A percentile compares a stretch with the other conserved stretches of the same genome.
These are phyloP conservation scores for Phanerochaete carnosa DNA, from an alignment of 768 basidiomycete species.

Conservation along the genomic window DNA sequence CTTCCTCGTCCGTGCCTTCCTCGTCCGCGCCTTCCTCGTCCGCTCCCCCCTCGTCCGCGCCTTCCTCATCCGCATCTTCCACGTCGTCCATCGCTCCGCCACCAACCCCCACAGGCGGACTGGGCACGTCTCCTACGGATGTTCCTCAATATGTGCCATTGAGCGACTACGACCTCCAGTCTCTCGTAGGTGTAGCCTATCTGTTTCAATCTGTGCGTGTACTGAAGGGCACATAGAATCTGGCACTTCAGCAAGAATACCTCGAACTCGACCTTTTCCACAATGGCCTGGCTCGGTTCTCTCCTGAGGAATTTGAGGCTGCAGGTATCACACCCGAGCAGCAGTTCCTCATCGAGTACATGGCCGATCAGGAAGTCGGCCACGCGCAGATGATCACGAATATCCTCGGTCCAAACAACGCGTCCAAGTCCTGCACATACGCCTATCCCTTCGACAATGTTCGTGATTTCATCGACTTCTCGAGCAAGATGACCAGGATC, in stretches of 20 bases:
- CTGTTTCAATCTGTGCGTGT: background rate
- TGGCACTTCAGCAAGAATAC: conserved; percentile 59
- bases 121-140: conserved; percentile 22
- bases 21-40: no score
- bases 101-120: conserved; percentile 21
- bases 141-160: conserved; percentile 30
- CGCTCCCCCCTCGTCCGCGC: no score
- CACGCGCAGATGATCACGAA: conserved; percentile 54
- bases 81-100: conserved; percentile 1
- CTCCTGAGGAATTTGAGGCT: conserved; percentile 49
- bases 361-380: conserved; percentile 63
- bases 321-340: conserved; percentile 52
- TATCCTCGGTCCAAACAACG: conserved; percentile 39
- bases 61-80: background rate
- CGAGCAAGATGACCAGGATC: conserved; percentile 39
- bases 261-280: conserved; percentile 62
- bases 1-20: no score
- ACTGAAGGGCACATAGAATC: conserved; percentile 30
- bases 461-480: conserved; percentile 57
- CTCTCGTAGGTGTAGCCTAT: conserved; percentile 37
- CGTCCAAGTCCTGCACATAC: conserved; percentile 54
- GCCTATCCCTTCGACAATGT: conserved; percentile 52
- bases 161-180: conserved; percentile 49
- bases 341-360: conserved; percentile 53
- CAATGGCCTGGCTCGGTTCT: conserved; percentile 51